A percentile compares a stretch with the other conserved stretches of the same genome.
These are phyloP conservation scores for Eremochloa ophiuroides DNA, from an alignment of 176 grass and related monocot genomes.

Conservation along the genomic window DNA sequence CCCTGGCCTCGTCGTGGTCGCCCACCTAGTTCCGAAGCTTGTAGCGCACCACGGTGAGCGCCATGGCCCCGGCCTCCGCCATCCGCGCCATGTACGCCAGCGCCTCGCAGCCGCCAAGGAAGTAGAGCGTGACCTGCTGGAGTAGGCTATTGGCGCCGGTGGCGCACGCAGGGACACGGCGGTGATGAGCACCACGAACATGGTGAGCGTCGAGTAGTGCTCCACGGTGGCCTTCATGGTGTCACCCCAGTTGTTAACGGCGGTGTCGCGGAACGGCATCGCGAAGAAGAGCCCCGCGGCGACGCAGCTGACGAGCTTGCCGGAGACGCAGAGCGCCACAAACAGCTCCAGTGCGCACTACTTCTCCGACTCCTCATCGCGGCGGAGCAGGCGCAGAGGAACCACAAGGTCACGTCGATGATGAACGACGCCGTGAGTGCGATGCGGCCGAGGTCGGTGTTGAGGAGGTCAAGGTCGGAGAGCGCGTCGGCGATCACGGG, in stretches of 20 bases:
- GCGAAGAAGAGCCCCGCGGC: constrained; percentile 51
- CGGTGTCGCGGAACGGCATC: constrained; percentile 49
- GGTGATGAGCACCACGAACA: constrained; percentile 14
- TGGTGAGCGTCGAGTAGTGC: background rate
- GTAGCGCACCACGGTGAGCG: constrained; percentile 55
- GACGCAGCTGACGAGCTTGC: constrained; percentile 58
- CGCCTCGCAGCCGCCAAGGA: constrained; percentile 62
- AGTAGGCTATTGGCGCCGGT: constrained; percentile 46
- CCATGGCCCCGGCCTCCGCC: background rate
- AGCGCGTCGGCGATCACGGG: constrained; percentile 63
- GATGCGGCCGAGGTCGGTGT: constrained; percentile 86
- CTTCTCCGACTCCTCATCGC: background rate
- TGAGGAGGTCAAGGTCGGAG: constrained; percentile 67
- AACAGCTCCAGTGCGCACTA: constrained; percentile 67
- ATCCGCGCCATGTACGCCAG: constrained; percentile 47
- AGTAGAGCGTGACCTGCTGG: constrained; percentile 54
- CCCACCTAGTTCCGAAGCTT: constrained; percentile 33
- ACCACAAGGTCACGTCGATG: constrained; percentile 60
- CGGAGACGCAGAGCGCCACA: constrained; percentile 48
- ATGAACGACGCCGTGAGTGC: constrained; percentile 63
- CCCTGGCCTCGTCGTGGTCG: constrained; percentile 30
- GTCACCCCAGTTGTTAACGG: constrained; percentile 66
- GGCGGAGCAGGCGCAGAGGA: constrained; percentile 29
- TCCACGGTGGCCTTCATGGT: constrained; percentile 34
- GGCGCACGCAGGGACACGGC: constrained; percentile 39